phyloP scores from a whole-genome alignment of 495 filamentous ascomycete genomes.

The Cercophora sp. region DNA sequence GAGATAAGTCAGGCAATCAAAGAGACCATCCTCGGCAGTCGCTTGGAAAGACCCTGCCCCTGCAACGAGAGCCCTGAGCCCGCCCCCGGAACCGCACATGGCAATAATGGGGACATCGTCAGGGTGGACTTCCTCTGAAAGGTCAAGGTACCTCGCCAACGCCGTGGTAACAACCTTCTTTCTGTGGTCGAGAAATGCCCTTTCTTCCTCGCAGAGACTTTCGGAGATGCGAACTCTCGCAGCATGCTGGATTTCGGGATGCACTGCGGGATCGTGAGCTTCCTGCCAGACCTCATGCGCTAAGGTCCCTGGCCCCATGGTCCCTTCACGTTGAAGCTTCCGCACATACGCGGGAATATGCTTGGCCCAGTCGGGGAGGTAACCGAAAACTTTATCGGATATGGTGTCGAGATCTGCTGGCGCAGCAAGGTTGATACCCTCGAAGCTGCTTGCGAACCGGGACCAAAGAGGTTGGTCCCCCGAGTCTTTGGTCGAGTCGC shows the following conservation, averaged over 20 bases:
- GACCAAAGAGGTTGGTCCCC: slow-evolving; percentile 51
- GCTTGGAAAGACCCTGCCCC: slow-evolving; percentile 80
- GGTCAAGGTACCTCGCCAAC: slow-evolving; percentile 72
- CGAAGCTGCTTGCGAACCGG: slow-evolving; percentile 55
- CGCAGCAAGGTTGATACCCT: slow-evolving; percentile 50
- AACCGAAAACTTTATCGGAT: slow-evolving; percentile 61
- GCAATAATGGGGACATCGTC: slow-evolving; percentile 92
- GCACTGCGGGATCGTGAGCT: slow-evolving; percentile 72
- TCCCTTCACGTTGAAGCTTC: slow-evolving; percentile 85
- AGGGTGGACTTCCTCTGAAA: slow-evolving; percentile 80
- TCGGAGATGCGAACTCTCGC: slow-evolving; percentile 76
- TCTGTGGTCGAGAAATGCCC: slow-evolving; percentile 61
- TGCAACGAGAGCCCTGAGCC: slow-evolving; percentile 82
- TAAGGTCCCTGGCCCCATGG: slow-evolving; percentile 77
- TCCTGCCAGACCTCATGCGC: slow-evolving; percentile 92
- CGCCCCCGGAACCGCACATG: slow-evolving; percentile 89
- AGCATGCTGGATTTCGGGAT: slow-evolving; percentile 79
- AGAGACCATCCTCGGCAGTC: slow-evolving; percentile 76
- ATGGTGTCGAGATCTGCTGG: slow-evolving; percentile 57
- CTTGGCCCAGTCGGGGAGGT: slow-evolving; percentile 76
- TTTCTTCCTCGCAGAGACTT: slow-evolving; percentile 81
- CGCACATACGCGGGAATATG: slow-evolving; percentile 69
- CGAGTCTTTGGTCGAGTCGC: neutral
- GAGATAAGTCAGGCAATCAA: slow-evolving; percentile 90
- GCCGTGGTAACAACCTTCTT: slow-evolving; percentile 62